Conservation (phyloP, 78 protist species). For the Dictyostelium firmibasis region DNA sequence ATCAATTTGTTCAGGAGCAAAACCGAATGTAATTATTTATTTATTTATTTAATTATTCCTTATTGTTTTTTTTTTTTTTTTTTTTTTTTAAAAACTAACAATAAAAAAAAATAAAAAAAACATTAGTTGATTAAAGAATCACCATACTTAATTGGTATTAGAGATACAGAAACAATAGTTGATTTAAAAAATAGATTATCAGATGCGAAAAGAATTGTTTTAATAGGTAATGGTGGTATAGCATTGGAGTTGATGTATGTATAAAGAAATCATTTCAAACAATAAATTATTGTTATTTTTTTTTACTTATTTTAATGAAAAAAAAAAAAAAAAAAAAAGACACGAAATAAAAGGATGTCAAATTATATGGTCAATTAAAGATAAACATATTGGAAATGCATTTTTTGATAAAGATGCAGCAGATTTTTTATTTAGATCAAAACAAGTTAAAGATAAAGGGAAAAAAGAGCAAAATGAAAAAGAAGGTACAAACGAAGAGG, state of each 20-base stretch:
- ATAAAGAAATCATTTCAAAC: no score
- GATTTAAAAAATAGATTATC: constrained; percentile 41
- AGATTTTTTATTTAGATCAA: constrained; percentile 14
- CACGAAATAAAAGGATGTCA: constrained; percentile 56
- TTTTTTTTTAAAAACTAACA: not conserved
- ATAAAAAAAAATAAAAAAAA: no score
- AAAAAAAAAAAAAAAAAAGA: not conserved
- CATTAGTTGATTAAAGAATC: not conserved
- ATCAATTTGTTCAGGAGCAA: constrained; percentile 67
- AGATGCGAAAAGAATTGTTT: constrained; percentile 9
- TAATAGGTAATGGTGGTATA: constrained; percentile 87
- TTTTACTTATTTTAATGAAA: not conserved
- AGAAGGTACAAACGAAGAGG: not conserved
- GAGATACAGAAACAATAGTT: constrained; percentile 74
- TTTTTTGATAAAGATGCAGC: constrained; percentile 68
- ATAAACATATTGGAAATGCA: constrained; percentile 63
- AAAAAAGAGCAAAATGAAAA: not conserved
- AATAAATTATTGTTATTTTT: not conserved
- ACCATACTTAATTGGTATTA: constrained; percentile 45
- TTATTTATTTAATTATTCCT: no score
- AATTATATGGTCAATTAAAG: constrained; percentile 61
- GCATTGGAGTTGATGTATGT: constrained; percentile 68
- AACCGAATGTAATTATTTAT: constrained; percentile 26
- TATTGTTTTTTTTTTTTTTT: not conserved
- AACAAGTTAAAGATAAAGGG: not conserved